These are phyloP conservation scores for Epichloe coenophiala DNA, from an alignment of 2,329 filamentous ascomycete genomes.

Conservation along the genomic window DNA sequence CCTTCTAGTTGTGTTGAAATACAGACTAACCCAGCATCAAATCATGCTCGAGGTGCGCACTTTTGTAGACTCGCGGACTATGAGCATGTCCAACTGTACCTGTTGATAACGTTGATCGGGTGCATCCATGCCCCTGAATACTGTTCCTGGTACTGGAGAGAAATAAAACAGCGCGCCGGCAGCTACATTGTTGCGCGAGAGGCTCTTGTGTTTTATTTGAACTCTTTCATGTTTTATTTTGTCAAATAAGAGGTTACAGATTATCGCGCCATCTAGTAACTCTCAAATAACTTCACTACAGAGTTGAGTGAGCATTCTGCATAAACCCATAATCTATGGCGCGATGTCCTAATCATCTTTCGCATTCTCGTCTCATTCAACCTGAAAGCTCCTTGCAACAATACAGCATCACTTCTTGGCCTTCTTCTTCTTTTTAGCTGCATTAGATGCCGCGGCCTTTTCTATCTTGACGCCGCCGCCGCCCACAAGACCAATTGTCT, in stretches of 20 bases:
- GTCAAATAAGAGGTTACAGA: not conserved
- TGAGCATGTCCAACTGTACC: not conserved
- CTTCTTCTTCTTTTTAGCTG: slow-evolving; percentile 38
- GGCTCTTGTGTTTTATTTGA: not conserved
- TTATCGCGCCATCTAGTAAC: too few species aligned
- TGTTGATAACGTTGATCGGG: not conserved
- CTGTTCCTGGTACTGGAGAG: not conserved
- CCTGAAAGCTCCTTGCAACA: not conserved
- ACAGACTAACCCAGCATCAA: not conserved
- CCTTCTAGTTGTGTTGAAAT: not conserved
- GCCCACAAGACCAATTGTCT: slow-evolving; percentile 49
- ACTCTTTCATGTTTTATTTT: too few species aligned
- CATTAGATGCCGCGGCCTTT: slow-evolving; percentile 31
- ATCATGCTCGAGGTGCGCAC: not conserved
- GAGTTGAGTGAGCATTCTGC: not conserved
- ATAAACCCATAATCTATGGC: too few species aligned
- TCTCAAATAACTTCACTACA: not conserved
- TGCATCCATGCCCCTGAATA: not conserved
- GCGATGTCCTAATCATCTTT: not conserved
- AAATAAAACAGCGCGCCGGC: not conserved
- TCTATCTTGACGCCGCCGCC: slow-evolving; percentile 53
- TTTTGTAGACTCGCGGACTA: not conserved
- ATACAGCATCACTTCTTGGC: slow-evolving; percentile 33
- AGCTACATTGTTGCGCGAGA: not conserved
- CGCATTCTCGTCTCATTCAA: not conserved